phyloP scores from a whole-genome alignment of 306 rosid genomes.

The Oxytropis ochrocephala region DNA sequence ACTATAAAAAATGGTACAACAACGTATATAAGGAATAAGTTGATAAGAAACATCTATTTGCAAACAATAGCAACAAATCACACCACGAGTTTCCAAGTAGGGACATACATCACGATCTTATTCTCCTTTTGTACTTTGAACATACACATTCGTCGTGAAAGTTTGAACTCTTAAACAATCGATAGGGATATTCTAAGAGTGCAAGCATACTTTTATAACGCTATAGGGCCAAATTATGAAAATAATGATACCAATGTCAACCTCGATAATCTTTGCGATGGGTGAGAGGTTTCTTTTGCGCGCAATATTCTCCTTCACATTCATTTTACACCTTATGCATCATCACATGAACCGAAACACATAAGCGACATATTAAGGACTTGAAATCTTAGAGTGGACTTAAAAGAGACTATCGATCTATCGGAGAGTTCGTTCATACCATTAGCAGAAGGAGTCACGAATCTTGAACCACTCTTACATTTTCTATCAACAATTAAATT shows the following conservation, averaged over 20 bases:
- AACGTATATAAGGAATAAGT: not conserved
- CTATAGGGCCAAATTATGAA: not conserved
- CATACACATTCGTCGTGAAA: not conserved
- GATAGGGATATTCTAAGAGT: not conserved
- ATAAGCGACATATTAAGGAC: not conserved
- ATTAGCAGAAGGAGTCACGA: constrained; percentile 9
- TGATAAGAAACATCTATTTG: not conserved
- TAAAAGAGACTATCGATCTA: not conserved
- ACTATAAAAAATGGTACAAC: not conserved
- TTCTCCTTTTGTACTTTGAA: not conserved
- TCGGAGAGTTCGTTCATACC: constrained; percentile 14
- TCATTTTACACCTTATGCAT: constrained; percentile 9
- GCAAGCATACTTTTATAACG: not conserved
- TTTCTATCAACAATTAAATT: constrained; percentile 25
- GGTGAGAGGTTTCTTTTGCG: constrained; percentile 36
- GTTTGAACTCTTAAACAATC: not conserved
- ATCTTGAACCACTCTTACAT: constrained; percentile 12
- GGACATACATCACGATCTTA: not conserved
- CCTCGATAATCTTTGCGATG: constrained; percentile 80
- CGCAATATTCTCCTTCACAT: constrained; percentile 25
- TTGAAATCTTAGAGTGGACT: not conserved
- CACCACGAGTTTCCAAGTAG: not conserved
- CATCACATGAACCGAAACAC: not conserved
- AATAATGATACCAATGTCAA: constrained; percentile 11
- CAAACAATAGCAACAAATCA: not conserved